Evolutionary conservation across 2,329 filamentous ascomycete species (phyloP).

Genomic region (Fusarium pseudonygamai): DNA sequence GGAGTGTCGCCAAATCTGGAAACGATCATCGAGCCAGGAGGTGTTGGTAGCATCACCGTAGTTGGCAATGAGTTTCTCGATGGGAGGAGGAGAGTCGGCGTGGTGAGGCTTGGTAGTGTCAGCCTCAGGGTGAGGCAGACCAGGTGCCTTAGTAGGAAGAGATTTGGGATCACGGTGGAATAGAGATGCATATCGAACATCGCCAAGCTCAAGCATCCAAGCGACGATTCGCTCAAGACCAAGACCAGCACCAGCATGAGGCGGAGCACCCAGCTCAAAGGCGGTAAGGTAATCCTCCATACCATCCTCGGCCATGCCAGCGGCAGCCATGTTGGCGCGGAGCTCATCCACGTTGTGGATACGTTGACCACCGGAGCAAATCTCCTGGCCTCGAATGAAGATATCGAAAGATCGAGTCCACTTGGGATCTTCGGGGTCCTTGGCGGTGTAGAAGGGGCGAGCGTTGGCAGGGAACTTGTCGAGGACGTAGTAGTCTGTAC

Average conservation of each 20-base stretch:
- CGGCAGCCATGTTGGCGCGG: slow-evolving; percentile 78
- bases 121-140: slow-evolving; percentile 86
- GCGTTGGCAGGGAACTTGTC: slow-evolving; percentile 91
- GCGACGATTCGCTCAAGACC: slow-evolving; percentile 90
- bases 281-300: slow-evolving; percentile 93
- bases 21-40: slow-evolving; percentile 90
- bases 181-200: slow-evolving; percentile 87
- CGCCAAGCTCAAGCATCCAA: slow-evolving; percentile 84
- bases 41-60: slow-evolving; percentile 96
- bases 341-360: slow-evolving; percentile 83
- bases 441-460: slow-evolving; percentile 92
- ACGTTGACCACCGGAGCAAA: slow-evolving; percentile 91
- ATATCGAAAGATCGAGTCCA: slow-evolving; percentile 96
- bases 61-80: slow-evolving; percentile 92
- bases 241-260: slow-evolving; percentile 89
- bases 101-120: slow-evolving; percentile 69
- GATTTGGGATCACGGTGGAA: slow-evolving; percentile 92
- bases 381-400: slow-evolving; percentile 92
- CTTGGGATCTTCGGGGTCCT: slow-evolving; percentile 74
- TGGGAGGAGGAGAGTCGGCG: slow-evolving; percentile 70
- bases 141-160: slow-evolving; percentile 72
- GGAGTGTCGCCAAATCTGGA: slow-evolving; percentile 85
- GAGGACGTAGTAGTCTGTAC: slow-evolving; percentile 91
- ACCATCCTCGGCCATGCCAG: slow-evolving; percentile 78
- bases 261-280: slow-evolving; percentile 88